Base-by-base conservation (phyloP, 2,329 filamentous ascomycete species). In the Dissoconium aciculare region DNA sequence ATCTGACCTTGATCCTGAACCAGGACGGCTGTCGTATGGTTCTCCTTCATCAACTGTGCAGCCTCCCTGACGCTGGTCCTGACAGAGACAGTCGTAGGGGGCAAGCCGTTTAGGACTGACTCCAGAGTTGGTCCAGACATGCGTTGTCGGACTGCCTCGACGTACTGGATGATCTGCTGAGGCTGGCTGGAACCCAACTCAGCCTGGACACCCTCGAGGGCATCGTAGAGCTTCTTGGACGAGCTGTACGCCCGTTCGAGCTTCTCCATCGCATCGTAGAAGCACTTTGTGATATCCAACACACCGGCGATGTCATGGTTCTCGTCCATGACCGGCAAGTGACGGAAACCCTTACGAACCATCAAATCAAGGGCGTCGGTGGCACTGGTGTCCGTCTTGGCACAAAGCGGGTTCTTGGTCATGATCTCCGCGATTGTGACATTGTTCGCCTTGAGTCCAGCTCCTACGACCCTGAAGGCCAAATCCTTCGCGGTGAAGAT, bases 261-360 rank as follows among this genome's bases (percentile, higher is more conserved):
- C 66, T 98, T 98, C 66, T 98, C 89, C 89, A 98, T 98, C 26
- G 89, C 89, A 60, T 98, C 89, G 60, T 98, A 98, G 59, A 98
- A 98, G 61, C 89, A 98, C 61, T 95, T 98, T 34, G 89, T 98
- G 48, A 98, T 98, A 58, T 98, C 89, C 32, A 98, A 65, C 44
- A 98, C 85, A 64, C 89, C 89, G 5, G 85, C 92, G 40, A 98
- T 98, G 52, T 98, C 87, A 59, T 98, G 89, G 57, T 98, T 95
- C 64, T 98, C 89, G 58, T 98, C 89, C 89, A 98, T 98, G 43
- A 98, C 89, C 3, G 89, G 89, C 52, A 98, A 59, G 63, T 98
- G 89, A 46, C 89, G 75, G 66, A 98, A 98, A 11, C 89, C 89
- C 62, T 95, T 95, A 46, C 87, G 72, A 34, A 98, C 89, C 89